Conservation (phyloP, 2,329 filamentous ascomycete species). For the Shiraia bambusicola region DNA sequence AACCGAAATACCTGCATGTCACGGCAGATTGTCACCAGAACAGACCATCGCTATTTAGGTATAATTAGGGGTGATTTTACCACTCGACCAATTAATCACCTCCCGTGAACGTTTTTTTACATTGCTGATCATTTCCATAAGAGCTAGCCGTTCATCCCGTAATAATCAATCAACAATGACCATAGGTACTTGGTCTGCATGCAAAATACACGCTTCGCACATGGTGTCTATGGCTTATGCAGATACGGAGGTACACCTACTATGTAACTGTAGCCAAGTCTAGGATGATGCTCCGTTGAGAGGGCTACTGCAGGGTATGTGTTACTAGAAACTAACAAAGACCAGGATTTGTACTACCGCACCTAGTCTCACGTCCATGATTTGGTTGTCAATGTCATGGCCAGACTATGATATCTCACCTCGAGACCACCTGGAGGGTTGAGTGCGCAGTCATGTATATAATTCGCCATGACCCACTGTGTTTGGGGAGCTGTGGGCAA, state of each 20-base stretch:
- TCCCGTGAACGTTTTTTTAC: not conserved
- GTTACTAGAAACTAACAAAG: not conserved
- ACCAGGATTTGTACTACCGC: constrained; percentile 6
- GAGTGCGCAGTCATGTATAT: too few relatives aligned
- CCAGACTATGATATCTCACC: too few relatives aligned
- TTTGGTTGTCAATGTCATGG: not conserved
- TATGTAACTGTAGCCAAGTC: constrained; percentile 1
- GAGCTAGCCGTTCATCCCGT: not conserved
- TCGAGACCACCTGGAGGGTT: too few relatives aligned
- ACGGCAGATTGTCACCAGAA: too few relatives aligned
- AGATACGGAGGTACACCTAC: constrained; percentile 3
- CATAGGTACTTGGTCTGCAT: too few relatives aligned
- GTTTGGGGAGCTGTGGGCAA: not conserved
- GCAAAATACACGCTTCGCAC: too few relatives aligned
- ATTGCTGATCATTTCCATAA: not conserved
- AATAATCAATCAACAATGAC: too few relatives aligned
- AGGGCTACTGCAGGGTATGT: constrained; percentile 8
- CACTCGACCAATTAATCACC: not conserved
- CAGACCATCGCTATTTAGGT: too few relatives aligned
- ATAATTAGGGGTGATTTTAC: too few relatives aligned
- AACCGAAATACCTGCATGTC: too few relatives aligned
- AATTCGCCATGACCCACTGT: too few relatives aligned
- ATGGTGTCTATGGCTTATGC: not conserved
- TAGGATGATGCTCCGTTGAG: not conserved
- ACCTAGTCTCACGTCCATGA: not conserved